Conservation (phyloP, 2,329 filamentous ascomycete genomes). For the Colletotrichum sp. region DNA sequence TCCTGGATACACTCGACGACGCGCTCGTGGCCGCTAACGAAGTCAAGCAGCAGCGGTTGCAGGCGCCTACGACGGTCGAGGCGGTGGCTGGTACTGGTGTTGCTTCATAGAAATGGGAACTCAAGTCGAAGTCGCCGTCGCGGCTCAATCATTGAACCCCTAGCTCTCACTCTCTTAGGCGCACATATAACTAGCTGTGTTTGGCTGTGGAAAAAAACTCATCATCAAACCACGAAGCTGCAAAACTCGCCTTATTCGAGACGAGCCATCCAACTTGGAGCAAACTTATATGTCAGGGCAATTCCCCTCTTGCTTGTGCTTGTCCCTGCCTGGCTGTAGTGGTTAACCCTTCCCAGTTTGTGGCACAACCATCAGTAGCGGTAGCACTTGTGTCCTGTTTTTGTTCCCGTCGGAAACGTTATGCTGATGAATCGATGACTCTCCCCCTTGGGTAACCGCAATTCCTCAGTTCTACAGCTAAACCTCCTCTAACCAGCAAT, state of each 20-base stretch:
- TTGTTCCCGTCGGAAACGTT: neutral
- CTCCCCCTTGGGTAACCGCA: neutral
- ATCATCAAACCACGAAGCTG: neutral
- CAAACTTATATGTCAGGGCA: neutral
- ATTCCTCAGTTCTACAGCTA: neutral
- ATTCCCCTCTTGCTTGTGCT: neutral
- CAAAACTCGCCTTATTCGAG: neutral
- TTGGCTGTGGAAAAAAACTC: neutral
- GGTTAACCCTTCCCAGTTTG: neutral
- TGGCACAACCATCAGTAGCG: neutral
- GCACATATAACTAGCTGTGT: neutral
- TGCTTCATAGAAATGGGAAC: neutral
- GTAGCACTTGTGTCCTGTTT: neutral
- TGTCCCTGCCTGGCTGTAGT: neutral
- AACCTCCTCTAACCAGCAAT: neutral
- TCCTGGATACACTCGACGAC: conserved; percentile 42
- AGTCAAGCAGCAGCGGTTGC: conserved; percentile 42
- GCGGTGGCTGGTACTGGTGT: conserved; percentile 4
- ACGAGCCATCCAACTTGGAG: neutral
- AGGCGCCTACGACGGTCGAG: neutral
- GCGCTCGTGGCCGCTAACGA: conserved; percentile 44
- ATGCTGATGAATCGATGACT: neutral
- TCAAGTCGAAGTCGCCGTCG: neutral
- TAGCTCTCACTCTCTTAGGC: neutral
- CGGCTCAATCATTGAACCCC: neutral